These are phyloP conservation scores for Solanum clarkiae DNA, from an alignment of 257 asterid species.

Conservation along the genomic window DNA sequence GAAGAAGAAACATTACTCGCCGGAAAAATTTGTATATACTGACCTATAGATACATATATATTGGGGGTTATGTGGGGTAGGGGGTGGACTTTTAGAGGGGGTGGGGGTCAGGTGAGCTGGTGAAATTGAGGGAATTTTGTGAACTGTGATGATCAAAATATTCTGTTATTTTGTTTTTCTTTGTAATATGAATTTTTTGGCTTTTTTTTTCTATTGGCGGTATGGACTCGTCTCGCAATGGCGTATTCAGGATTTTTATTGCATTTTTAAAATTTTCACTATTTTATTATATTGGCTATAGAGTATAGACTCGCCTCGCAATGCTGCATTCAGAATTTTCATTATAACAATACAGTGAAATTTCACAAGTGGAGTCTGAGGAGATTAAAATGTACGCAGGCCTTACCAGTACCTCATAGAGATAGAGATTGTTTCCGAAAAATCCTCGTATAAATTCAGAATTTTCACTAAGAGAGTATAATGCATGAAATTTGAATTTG, in stretches of 20 bases:
- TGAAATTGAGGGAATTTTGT: constrained; percentile 9
- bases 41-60: not conserved
- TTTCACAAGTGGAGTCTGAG: no score
- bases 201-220: not conserved
- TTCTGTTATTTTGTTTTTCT: constrained; percentile 5
- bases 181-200: not conserved
- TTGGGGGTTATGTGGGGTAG: not conserved
- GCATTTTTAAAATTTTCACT: no score
- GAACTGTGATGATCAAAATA: constrained; percentile 9
- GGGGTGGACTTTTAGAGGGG: not conserved
- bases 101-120: constrained; percentile 9
- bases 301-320: no score
- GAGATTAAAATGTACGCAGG: no score
- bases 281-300: no score
- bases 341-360: no score
- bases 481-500: no score
- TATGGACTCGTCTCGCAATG: not conserved
- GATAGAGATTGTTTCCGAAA: no score
- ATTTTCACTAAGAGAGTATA: not conserved
- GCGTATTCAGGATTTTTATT: not conserved
- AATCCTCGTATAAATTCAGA: no score
- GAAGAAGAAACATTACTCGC: not conserved
- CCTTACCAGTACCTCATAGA: no score
- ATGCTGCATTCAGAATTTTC: no score
- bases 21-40: not conserved